Conservation (phyloP, 2,329 filamentous ascomycete species). For the Epicoccum nigrum region DNA sequence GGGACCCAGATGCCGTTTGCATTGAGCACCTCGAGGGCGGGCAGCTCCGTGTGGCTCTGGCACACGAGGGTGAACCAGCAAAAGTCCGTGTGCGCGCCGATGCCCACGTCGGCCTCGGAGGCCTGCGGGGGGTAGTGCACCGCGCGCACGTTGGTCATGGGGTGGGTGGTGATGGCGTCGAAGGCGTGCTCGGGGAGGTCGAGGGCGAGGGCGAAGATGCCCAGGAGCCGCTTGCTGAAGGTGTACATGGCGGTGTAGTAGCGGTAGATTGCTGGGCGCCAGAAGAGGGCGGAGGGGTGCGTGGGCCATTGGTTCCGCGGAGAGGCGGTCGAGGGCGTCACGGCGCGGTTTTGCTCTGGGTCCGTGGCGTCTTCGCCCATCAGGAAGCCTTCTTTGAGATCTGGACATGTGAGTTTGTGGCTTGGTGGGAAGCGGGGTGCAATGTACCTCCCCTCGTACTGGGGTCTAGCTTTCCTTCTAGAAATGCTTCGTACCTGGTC, state of each 20-base stretch:
- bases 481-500: constrained; percentile 34
- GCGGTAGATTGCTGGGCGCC: constrained; percentile 37
- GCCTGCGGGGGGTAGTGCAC: constrained; percentile 51
- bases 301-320: constrained; percentile 43
- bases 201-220: constrained; percentile 49
- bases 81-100: constrained; percentile 53
- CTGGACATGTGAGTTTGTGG: constrained; percentile 18
- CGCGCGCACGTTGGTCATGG: constrained; percentile 51
- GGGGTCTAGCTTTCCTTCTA: constrained; percentile 46
- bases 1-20: constrained; percentile 51
- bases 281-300: constrained; percentile 35
- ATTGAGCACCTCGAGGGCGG: constrained; percentile 51
- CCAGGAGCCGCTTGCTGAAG: constrained; percentile 42
- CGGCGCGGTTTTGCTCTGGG: constrained; percentile 35
- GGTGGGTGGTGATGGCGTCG: constrained; percentile 47
- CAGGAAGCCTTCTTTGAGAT: constrained; percentile 45
- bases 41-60: constrained; percentile 32
- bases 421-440: neutral
- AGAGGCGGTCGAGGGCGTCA: constrained; percentile 19
- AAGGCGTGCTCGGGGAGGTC: constrained; percentile 49
- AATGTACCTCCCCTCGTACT: constrained; percentile 41
- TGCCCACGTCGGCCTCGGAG: constrained; percentile 42
- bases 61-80: constrained; percentile 52
- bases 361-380: constrained; percentile 46
- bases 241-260: constrained; percentile 41